Evolutionary conservation across 2,329 filamentous ascomycete species (phyloP), one percentile per base, ranked within the genome.

Genomic region (Ophiocordyceps camponoti-floridani): DNA sequence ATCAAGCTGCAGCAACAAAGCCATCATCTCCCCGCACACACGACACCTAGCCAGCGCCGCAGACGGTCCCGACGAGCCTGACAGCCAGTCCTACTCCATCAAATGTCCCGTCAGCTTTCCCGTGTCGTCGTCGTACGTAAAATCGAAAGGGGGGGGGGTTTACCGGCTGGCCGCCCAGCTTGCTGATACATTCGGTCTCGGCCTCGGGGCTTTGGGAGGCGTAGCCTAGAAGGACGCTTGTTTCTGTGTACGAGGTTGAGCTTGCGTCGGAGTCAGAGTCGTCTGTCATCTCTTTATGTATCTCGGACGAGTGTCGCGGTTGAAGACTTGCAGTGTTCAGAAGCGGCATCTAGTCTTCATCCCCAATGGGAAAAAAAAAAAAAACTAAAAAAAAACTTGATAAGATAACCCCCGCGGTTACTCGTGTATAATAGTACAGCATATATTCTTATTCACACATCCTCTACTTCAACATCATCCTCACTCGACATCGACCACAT

Each of bases 151-250:
- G 13, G 23, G 18, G 13, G 3, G 27, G n/a, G 30, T 12, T 54
- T 79, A 95, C 89, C 44, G 91, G 86, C 54, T 69, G 72, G 45
- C 91, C 91, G 51, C 91, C 91, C 11, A 98, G 69, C 52, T 89
- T 84, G 61, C 85, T 95, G 56, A 94, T 81, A 13, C 14, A 14
- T n/a, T 37, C 33, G 12, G 75, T 73, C 60, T 98, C 89, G 50
- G 85, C 80, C 45, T 79, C 82, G 13, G 77, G 66, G 45, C 94
- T 84, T 57, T 79, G 78, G 1, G 84, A 83, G 3, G 86, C 84
- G 60, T 94, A 98, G 4, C 91, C 91, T 12, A 98, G 73, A 2
- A 95, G 75, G 2, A 95, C 87, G 51, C 83, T 85, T 7, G 91
- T 96, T 60, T 85, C 81, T 16, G 79, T 82, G 49, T 77, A 86